Evolutionary conservation across 495 filamentous ascomycete species (phyloP), one percentile per base, ranked within the genome.

Genomic region (Penicillium goetzii): DNA sequence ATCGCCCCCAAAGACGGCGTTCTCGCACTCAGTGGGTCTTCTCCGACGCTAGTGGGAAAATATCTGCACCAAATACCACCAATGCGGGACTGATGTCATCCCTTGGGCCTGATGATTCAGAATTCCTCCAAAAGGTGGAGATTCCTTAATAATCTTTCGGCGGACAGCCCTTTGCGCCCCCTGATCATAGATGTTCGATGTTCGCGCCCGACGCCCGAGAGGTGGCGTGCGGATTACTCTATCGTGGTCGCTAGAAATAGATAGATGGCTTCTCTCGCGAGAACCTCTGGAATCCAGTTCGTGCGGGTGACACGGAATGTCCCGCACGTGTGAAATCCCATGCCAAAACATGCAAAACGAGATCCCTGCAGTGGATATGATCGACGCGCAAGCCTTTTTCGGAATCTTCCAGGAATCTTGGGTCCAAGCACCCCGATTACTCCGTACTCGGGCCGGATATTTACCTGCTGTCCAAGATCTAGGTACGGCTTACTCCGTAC

Each of bases 71-170:
- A 19, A n/a, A n/a, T n/a, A n/a, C n/a, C n/a, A n/a, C n/a, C n/a
- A n/a, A n/a, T n/a, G n/a, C 36, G 34, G 47, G 40, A 53, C 47
- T 63, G 61, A 63, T 63, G 61, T 63, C 61, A 63, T 59, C 28
- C 45, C 54, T 47, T 58, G 26, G 45, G 25, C 47, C 47, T 30
- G 25, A 1, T 30, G 47, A 50, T 50, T 26, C 11, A 50, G 47
- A 26, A 50, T 17, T 4, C 14, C 21, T 7, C 36, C 36, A 40
- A 40, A 28, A 50, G 47, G 47, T 51, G 47, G 47, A 30, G 47
- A 0, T 12, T 12, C 0, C 10, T 9, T 47, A 10, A 21, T 12
- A 23, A 25, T 47, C 9, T 47, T 47, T 47, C 21, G 4, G 43
- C 7, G 41, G 41, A 21, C n/a, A 49, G 23, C 47, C 26, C 8